A percentile compares a stretch with the other conserved stretches of the same genome.
phyloP scores from a whole-genome alignment of 495 filamentous ascomycete species.

The Aspergillus incahuasiensis region DNA sequence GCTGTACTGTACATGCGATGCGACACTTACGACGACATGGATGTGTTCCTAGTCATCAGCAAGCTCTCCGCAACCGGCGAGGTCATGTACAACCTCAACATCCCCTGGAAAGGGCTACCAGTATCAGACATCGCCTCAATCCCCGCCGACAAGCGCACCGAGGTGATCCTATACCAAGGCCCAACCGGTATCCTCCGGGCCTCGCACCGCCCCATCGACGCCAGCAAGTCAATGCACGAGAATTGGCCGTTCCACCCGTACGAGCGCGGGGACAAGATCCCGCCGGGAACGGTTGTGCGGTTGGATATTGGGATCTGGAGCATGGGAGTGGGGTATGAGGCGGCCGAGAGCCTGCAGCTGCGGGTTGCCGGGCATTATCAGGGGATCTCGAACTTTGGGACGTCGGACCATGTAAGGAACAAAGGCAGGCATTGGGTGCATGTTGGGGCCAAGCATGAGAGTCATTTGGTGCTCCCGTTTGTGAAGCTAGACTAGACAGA shows the following conservation, averaged over 20 bases:
- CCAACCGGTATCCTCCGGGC: conserved; percentile 32
- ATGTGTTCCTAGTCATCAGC: conserved; percentile 33
- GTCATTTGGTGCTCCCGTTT: conserved; percentile 11
- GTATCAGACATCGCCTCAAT: background rate
- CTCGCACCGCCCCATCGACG: conserved; percentile 27
- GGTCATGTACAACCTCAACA: conserved; percentile 26
- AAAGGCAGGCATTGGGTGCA: conserved; percentile 10
- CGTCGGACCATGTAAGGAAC: background rate
- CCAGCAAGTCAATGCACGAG: conserved; percentile 16
- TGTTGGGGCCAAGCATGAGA: conserved; percentile 7
- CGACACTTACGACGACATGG: conserved; percentile 32
- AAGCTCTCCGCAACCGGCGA: conserved; percentile 35
- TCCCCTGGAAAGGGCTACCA: conserved; percentile 10
- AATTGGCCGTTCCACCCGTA: conserved; percentile 34
- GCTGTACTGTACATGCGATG: conserved; percentile 38
- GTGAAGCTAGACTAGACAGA: background rate
- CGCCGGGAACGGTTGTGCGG: conserved; percentile 29
- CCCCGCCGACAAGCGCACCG: conserved; percentile 15
- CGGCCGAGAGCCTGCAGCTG: conserved; percentile 24
- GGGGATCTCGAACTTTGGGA: conserved; percentile 8
- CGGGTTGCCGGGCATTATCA: conserved; percentile 14
- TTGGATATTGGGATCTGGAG: conserved; percentile 32
- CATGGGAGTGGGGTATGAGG: conserved; percentile 29
- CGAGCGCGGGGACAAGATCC: conserved; percentile 25
- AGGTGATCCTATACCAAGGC: conserved; percentile 27